Percentiles rank a stretch among this genome's conserved stretches.
Conservation (phyloP, 768 basidiomycete species). For the Hygrocybe punicea region DNA sequence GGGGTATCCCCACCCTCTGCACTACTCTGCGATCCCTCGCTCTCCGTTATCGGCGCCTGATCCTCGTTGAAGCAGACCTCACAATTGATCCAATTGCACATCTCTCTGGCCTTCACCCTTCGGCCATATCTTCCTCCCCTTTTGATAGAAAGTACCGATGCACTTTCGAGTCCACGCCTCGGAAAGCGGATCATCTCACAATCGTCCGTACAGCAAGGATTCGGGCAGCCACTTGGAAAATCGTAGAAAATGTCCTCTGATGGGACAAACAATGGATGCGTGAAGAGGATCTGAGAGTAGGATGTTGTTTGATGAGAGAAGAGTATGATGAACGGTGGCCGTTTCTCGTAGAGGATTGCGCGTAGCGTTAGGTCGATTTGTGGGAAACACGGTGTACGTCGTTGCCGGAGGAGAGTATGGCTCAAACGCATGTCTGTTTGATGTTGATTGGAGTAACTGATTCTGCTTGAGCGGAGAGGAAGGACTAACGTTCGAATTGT, state of each 20-base stretch:
- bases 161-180: constrained; percentile 56
- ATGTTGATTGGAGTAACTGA: constrained; percentile 21
- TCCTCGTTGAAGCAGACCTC: constrained; percentile 56
- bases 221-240: constrained; percentile 76
- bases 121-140: constrained; percentile 50
- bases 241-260: constrained; percentile 70
- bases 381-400: constrained; percentile 75
- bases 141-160: constrained; percentile 60
- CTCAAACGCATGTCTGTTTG: constrained; percentile 59
- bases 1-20: constrained; percentile 27
- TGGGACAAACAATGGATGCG: constrained; percentile 65
- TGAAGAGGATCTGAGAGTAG: constrained; percentile 80
- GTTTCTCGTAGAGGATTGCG: constrained; percentile 72
- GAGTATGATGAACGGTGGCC: constrained; percentile 70
- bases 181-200: constrained; percentile 83
- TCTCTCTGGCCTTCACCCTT: constrained; percentile 52
- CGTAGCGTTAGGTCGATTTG: constrained; percentile 77
- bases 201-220: constrained; percentile 74
- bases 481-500: constrained; percentile 62
- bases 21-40: constrained; percentile 44
- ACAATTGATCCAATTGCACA: constrained; percentile 85
- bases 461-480: neutral
- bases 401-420: constrained; percentile 63
- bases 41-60: constrained; percentile 32
- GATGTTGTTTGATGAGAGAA: constrained; percentile 80